A percentile compares a stretch with the other conserved stretches of the same genome.
Conservation (phyloP, 495 filamentous ascomycete genomes). For the Podospora fimiseda region DNA sequence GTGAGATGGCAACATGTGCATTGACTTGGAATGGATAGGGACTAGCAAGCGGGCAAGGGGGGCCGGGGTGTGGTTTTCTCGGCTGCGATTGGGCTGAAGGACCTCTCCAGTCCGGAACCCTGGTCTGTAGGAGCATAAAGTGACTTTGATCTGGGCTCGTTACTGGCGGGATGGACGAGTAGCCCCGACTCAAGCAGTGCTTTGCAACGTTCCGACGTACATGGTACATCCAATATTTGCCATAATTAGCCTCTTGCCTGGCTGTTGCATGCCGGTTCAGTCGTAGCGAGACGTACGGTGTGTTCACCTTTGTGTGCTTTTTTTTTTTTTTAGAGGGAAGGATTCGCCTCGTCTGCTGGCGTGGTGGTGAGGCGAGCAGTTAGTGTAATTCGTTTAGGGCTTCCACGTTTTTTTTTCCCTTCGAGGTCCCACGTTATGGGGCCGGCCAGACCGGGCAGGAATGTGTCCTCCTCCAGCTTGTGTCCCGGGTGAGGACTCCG, state of each 20-base stretch:
- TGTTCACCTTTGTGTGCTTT: not conserved
- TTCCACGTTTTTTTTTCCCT: not conserved
- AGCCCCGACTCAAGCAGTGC: conserved; percentile 17
- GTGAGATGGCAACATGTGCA: conserved; percentile 25
- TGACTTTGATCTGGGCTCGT: conserved; percentile 23
- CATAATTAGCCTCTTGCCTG: conserved; percentile 30
- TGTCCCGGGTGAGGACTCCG: not conserved
- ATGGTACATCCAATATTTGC: conserved; percentile 34
- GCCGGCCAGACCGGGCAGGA: no score
- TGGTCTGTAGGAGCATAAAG: conserved; percentile 26
- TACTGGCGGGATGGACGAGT: conserved; percentile 20
- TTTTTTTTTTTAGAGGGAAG: not conserved
- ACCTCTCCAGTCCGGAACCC: not conserved
- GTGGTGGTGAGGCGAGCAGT: no score
- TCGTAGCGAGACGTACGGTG: conserved; percentile 13
- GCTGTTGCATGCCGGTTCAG: conserved; percentile 17
- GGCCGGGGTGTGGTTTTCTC: conserved; percentile 9
- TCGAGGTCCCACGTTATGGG: no score
- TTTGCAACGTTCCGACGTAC: conserved; percentile 19
- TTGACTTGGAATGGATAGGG: conserved; percentile 15
- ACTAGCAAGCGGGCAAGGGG: conserved; percentile 17
- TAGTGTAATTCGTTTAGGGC: no score
- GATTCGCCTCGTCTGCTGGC: not conserved
- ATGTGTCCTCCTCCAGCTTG: not conserved
- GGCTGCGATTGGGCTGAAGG: conserved; percentile 15